Percentiles rank a stretch among this genome's conserved stretches.
Evolutionary conservation across 805 yeast genomes (phyloP).

Genomic region (Teunomyces panamensis): DNA sequence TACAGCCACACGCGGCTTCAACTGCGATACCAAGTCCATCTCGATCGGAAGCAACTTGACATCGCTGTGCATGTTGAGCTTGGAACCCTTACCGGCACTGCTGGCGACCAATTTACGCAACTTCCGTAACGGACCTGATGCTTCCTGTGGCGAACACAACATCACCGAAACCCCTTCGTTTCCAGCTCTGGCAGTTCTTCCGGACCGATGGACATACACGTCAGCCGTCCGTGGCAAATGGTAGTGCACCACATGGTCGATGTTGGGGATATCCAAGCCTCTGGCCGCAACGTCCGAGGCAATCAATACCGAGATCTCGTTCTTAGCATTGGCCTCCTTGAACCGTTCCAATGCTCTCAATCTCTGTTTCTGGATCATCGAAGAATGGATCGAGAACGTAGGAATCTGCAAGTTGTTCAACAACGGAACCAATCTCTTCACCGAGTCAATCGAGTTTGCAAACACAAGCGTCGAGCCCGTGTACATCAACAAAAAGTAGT

Average conservation of each 20-base stretch:
- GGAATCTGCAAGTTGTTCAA: constrained; percentile 67
- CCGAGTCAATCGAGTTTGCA: constrained; percentile 94
- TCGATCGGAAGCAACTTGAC: constrained; percentile 75
- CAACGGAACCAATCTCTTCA: constrained; percentile 77
- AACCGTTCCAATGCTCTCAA: constrained; percentile 81
- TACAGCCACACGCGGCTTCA: constrained; percentile 63
- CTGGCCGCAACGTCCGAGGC: constrained; percentile 99
- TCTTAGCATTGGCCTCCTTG: constrained; percentile 46
- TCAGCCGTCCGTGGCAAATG: constrained; percentile 95
- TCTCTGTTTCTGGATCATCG: constrained; percentile 94
- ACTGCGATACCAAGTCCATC: constrained; percentile 63
- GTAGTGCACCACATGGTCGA: constrained; percentile 93
- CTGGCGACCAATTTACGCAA: constrained; percentile 55
- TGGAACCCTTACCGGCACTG: constrained; percentile 19
- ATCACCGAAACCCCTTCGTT: constrained; percentile 91
- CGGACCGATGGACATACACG: constrained; percentile 91
- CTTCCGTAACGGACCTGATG: constrained; percentile 80
- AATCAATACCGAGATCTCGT: constrained; percentile 64
- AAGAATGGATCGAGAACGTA: constrained; percentile 80
- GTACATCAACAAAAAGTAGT: constrained; percentile 80
- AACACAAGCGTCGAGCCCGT: constrained; percentile 90
- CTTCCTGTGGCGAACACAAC: constrained; percentile 91
- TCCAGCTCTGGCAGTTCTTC: constrained; percentile 98
- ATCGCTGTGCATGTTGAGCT: constrained; percentile 42
- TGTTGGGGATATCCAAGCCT: constrained; percentile 88